A percentile compares a stretch with the other conserved stretches of the same genome.
Evolutionary conservation across 768 basidiomycete species (phyloP).

Genomic region (Russula earlei): DNA sequence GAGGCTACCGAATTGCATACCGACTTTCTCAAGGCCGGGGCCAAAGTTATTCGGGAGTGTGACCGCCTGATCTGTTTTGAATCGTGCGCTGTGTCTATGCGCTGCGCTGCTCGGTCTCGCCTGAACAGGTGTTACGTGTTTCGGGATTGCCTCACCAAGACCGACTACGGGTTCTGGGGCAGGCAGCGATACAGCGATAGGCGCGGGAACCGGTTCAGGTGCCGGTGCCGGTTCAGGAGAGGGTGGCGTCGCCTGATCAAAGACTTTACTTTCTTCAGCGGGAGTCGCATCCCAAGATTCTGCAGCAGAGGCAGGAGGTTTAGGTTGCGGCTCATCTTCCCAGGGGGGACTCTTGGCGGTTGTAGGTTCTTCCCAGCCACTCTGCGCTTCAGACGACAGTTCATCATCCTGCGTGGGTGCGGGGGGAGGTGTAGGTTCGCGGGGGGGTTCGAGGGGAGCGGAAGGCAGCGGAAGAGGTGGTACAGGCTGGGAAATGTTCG

Average conservation of each 20-base stretch:
- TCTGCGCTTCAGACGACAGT: slow-evolving; percentile 22
- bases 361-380: slow-evolving; percentile 64
- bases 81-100: slow-evolving; percentile 50
- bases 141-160: slow-evolving; percentile 21
- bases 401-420: slow-evolving; percentile 27
- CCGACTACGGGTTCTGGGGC: slow-evolving; percentile 22
- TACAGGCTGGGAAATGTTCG: slow-evolving; percentile 23
- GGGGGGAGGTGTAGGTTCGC: slow-evolving; percentile 21
- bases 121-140: slow-evolving; percentile 34
- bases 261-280: slow-evolving; percentile 8
- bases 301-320: slow-evolving; percentile 26
- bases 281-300: slow-evolving; percentile 27
- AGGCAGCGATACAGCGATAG: slow-evolving; percentile 24
- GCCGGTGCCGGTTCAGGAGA: slow-evolving; percentile 4
- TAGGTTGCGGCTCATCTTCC: slow-evolving; percentile 56
- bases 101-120: slow-evolving; percentile 42
- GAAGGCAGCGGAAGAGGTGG: slow-evolving; percentile 21
- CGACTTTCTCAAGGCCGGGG: slow-evolving; percentile 60
- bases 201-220: slow-evolving; percentile 27
- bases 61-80: slow-evolving; percentile 77
- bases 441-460: slow-evolving; percentile 15
- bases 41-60: slow-evolving; percentile 62
- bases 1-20: slow-evolving; percentile 86
- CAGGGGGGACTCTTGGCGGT: slow-evolving; percentile 58
- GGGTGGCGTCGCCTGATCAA: slow-evolving; percentile 11